These are phyloP conservation scores for Xerophyta viscosa DNA, from an alignment of 106 monocot species.

Conservation along the genomic window DNA sequence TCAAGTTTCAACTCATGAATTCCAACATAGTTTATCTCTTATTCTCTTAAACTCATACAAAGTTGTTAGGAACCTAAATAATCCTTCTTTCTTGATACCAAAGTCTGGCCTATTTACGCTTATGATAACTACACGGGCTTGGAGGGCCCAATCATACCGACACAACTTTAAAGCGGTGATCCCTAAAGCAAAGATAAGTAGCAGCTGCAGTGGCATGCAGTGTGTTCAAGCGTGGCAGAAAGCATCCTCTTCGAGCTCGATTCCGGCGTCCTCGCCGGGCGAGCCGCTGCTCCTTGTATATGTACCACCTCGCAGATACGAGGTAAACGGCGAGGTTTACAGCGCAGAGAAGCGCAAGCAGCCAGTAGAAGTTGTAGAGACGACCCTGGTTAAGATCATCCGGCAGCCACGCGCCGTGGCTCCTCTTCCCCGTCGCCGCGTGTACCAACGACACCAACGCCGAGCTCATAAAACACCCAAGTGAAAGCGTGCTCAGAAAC, in stretches of 20 bases:
- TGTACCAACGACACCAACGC: slow-evolving; percentile 34
- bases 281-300: slow-evolving; percentile 35
- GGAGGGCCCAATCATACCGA: no score
- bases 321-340: slow-evolving; percentile 32
- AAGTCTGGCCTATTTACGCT: neutral
- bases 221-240: slow-evolving; percentile 13
- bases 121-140: no score
- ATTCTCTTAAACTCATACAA: no score
- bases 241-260: slow-evolving; percentile 29
- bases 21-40: no score
- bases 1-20: no score
- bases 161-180: no score
- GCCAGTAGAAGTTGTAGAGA: slow-evolving; percentile 64
- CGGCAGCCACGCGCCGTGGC: slow-evolving; percentile 43
- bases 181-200: no score
- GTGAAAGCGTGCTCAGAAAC: slow-evolving; percentile 50
- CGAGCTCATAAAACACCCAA: slow-evolving; percentile 64
- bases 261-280: slow-evolving; percentile 7
- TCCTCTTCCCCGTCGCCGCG: slow-evolving; percentile 15
- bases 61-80: no score
- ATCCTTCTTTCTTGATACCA: slow-evolving; percentile 27
- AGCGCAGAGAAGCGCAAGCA: slow-evolving; percentile 32
- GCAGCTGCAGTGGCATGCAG: slow-evolving; percentile 3
- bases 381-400: slow-evolving; percentile 43
- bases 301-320: slow-evolving; percentile 33